Evolutionary conservation across 352 stramenopile genomes (phyloP).

Genomic region (Globisporangium nodosum): DNA sequence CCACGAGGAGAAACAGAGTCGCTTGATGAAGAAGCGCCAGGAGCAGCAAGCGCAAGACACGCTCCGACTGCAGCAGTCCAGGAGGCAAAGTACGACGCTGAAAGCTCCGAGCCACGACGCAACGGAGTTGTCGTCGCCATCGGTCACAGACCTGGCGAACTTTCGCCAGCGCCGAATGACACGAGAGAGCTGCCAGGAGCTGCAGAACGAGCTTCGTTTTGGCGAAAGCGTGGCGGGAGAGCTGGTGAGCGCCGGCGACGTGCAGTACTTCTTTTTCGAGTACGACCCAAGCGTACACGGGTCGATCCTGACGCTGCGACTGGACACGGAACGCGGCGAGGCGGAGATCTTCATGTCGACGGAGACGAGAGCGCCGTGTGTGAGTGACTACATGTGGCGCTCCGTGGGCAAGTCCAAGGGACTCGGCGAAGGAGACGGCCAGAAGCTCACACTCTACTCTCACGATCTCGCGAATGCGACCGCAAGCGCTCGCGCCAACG

Average conservation of each 20-base stretch:
- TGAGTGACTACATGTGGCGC: slow-evolving; percentile 69
- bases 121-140: not conserved
- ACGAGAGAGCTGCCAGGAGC: slow-evolving; percentile 44
- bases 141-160: slow-evolving; percentile 14
- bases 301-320: slow-evolving; percentile 56
- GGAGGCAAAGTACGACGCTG: slow-evolving; percentile 9
- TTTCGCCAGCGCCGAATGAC: slow-evolving; percentile 47
- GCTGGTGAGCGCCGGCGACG: slow-evolving; percentile 14
- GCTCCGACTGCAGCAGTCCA: slow-evolving; percentile 28
- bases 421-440: slow-evolving; percentile 17
- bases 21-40: slow-evolving; percentile 56
- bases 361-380: slow-evolving; percentile 54
- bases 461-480: slow-evolving; percentile 34
- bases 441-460: slow-evolving; percentile 56
- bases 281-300: slow-evolving; percentile 27
- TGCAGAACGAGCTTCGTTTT: slow-evolving; percentile 44
- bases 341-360: slow-evolving; percentile 67
- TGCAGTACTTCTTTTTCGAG: slow-evolving; percentile 55
- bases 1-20: slow-evolving; percentile 42
- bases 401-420: slow-evolving; percentile 18
- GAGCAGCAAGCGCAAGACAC: slow-evolving; percentile 49
- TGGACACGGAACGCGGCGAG: slow-evolving; percentile 38
- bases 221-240: slow-evolving; percentile 35
- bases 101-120: not conserved
- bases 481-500: not conserved